A percentile compares a stretch with the other conserved stretches of the same genome.
These are phyloP conservation scores for Fusarium austroafricanum DNA, from an alignment of 2,329 filamentous ascomycete species.

Conservation along the genomic window DNA sequence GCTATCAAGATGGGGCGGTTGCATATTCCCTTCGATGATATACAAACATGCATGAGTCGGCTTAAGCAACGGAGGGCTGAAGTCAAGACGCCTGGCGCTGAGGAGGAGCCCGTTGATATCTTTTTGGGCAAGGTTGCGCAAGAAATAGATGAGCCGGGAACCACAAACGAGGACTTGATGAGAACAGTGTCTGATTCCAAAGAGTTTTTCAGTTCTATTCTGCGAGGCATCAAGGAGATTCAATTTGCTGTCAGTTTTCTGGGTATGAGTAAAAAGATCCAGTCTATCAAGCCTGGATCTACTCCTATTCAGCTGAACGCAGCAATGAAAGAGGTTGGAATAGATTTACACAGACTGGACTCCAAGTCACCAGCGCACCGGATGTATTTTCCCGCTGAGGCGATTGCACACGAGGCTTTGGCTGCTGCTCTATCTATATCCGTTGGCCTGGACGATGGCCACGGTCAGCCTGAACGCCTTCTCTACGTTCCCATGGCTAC, in stretches of 20 bases:
- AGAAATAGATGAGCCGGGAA: slow-evolving; percentile 77
- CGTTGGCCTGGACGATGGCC: slow-evolving; percentile 90
- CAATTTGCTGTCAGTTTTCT: slow-evolving; percentile 95
- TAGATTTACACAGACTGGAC: slow-evolving; percentile 92
- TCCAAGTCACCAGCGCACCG: slow-evolving; percentile 93
- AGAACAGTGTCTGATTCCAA: slow-evolving; percentile 91
- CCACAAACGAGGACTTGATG: slow-evolving; percentile 73
- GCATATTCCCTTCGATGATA: slow-evolving; percentile 90
- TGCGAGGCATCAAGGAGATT: slow-evolving; percentile 94
- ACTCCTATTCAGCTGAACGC: slow-evolving; percentile 84
- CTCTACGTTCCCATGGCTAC: slow-evolving; percentile 98
- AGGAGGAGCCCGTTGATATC: slow-evolving; percentile 68
- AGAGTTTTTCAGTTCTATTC: slow-evolving; percentile 88
- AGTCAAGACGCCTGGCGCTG: slow-evolving; percentile 49
- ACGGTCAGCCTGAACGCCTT: slow-evolving; percentile 84
- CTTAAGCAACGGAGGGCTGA: slow-evolving; percentile 61
- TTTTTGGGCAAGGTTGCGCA: slow-evolving; percentile 79
- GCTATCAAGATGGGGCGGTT: slow-evolving; percentile 91
- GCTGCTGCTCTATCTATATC: slow-evolving; percentile 93
- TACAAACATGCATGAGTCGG: slow-evolving; percentile 71
- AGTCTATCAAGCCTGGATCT: slow-evolving; percentile 72
- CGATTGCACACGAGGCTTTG: slow-evolving; percentile 94
- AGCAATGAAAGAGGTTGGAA: slow-evolving; percentile 95
- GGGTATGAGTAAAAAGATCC: slow-evolving; percentile 83
- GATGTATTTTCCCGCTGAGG: slow-evolving; percentile 96